Base-by-base conservation (phyloP, 768 basidiomycete genomes). In the Ephemerocybe angulata region DNA sequence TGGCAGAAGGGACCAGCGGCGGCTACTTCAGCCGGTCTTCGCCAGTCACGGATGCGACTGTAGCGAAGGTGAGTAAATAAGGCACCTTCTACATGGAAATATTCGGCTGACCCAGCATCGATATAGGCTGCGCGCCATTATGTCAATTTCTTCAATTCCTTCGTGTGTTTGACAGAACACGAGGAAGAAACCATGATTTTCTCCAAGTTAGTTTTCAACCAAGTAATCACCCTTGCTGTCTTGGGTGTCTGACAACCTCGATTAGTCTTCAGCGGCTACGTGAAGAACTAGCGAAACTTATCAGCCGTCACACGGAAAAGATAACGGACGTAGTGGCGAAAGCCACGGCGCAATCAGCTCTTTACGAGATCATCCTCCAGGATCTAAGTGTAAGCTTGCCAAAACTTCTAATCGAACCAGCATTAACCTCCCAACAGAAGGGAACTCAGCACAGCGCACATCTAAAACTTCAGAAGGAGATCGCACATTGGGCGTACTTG, bases 141-240 rank as follows among this genome's bases (percentile, higher is more conserved):
- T 68, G 77, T 87, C 13, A 74, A 75, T 15, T 66, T 97, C 63
- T 98, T 98, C 76, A 87, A 85, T 56, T 84, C 88, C 2, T 84
- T 94, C 58, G 84, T 95, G 21, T 81, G 83, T 27, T 72, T 99
- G 59, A 91, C 90, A 3, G 81, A 81, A 35, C 87, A 90, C 57
- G 87, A 85, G 38, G 93, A 97, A 60, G 95, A 97, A 67, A 91
- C 91, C 8, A 97, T 98, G 94, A 89, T 98, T 44, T 97, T 97
- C 64, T 84, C 88, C 22, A 94, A 94, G 96, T 96, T 64, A 60
- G 85, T 65, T 49, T 33, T 28, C 13, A 35, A 8, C 33, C 33
- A 8, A 17, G 2, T 5, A 30, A 28, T n/a, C 33, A 40, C 30
- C 8, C 13, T 3, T 29, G 2, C 42, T 21, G 29, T 11, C 4